Conservation (phyloP, 805 yeast genomes). For the Teunomyces aglyptinius region DNA sequence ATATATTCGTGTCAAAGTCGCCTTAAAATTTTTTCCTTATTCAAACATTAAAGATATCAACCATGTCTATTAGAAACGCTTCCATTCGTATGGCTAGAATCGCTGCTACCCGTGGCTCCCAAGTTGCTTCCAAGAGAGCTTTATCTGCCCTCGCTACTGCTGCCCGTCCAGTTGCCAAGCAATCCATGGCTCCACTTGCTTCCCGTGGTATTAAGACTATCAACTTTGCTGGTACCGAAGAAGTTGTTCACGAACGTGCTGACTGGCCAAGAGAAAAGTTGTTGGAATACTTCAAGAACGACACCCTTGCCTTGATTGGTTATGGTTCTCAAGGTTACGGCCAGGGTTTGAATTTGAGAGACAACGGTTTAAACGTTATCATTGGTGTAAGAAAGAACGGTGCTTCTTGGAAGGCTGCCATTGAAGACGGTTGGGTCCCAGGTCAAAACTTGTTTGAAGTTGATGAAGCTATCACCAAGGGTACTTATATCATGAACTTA, state of each 20-base stretch:
- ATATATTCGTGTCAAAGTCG: slow-evolving; percentile 3
- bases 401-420: slow-evolving; percentile 99
- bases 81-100: slow-evolving; percentile 47
- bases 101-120: slow-evolving; percentile 42
- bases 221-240: slow-evolving; percentile 94
- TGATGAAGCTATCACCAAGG: slow-evolving; percentile 86
- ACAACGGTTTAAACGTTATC: slow-evolving; percentile 96
- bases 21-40: slow-evolving; percentile 4
- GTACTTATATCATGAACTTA: slow-evolving; percentile 96
- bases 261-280: slow-evolving; percentile 99
- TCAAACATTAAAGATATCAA: slow-evolving; percentile 6
- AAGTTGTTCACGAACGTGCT: slow-evolving; percentile 95
- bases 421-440: slow-evolving; percentile 99
- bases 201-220: slow-evolving; percentile 93
- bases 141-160: slow-evolving; percentile 54
- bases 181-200: slow-evolving; percentile 47
- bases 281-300: slow-evolving; percentile 94
- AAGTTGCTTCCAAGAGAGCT: slow-evolving; percentile 62
- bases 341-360: slow-evolving; percentile 98
- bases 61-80: slow-evolving; percentile 46
- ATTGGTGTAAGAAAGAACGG: slow-evolving; percentile 98
- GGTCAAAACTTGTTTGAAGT: slow-evolving; percentile 97
- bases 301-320: slow-evolving; percentile 96
- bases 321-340: slow-evolving; percentile 99
- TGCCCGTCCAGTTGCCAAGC: slow-evolving; percentile 42